Conservation (phyloP, 495 filamentous ascomycete species). For the Aspergillus ostianus region DNA sequence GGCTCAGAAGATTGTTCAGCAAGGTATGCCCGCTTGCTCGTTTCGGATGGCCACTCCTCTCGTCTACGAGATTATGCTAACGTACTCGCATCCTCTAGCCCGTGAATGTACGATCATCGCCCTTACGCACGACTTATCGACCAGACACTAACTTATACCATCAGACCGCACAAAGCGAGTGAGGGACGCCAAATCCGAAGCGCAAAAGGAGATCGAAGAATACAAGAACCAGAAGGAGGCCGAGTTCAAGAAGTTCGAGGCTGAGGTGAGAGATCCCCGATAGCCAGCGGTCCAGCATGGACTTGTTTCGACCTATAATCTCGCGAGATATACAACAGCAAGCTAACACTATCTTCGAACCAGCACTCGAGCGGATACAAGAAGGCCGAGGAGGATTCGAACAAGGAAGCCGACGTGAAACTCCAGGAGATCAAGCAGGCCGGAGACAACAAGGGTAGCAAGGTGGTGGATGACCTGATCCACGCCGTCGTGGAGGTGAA, state of each 20-base stretch:
- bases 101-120: conserved; percentile 62
- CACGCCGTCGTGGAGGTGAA: conserved; percentile 76
- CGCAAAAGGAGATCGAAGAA: conserved; percentile 96
- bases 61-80: conserved; percentile 22
- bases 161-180: conserved; percentile 95
- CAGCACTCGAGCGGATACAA: conserved; percentile 87
- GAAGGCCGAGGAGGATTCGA: conserved; percentile 80
- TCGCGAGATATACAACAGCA: conserved; percentile 4
- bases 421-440: conserved; percentile 78
- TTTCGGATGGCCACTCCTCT: conserved; percentile 3
- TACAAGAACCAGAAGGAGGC: conserved; percentile 88
- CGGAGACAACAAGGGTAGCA: conserved; percentile 71
- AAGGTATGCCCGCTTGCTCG: conserved; percentile 54
- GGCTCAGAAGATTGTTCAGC: conserved; percentile 98
- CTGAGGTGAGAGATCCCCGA: conserved; percentile 60
- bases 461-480: conserved; percentile 79
- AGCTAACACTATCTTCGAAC: conserved; percentile 7
- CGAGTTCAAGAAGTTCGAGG: conserved; percentile 93
- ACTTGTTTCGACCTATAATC: background rate
- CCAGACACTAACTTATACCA: conserved; percentile 31
- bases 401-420: conserved; percentile 75
- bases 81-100: conserved; percentile 44
- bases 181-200: conserved; percentile 90
- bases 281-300: background rate
- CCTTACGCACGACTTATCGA: background rate